phyloP scores from a whole-genome alignment of 306 rosid genomes.

The Psophocarpus tetragonolobus region DNA sequence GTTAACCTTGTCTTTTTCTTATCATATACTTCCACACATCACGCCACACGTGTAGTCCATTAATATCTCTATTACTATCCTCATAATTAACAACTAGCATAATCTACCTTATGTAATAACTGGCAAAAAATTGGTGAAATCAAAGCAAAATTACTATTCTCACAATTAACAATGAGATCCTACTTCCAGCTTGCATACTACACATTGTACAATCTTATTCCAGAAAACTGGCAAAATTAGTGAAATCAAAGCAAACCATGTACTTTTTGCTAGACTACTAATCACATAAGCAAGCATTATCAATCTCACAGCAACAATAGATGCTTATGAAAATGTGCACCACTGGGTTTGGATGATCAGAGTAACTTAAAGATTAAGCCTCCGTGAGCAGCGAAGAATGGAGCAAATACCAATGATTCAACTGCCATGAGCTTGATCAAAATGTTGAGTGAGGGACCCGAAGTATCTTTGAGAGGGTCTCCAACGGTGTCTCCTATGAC shows the following conservation, averaged over 20 bases:
- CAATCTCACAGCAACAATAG: neutral
- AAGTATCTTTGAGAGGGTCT: conserved; percentile 68
- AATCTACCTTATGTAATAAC: neutral
- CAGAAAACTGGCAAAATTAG: neutral
- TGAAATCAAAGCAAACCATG: neutral
- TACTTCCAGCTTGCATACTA: neutral
- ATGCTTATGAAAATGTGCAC: neutral
- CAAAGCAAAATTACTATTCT: neutral
- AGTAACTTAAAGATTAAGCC: conserved; percentile 61
- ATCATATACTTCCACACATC: neutral
- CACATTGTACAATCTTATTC: conserved; percentile 7
- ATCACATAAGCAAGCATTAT: neutral
- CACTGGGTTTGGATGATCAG: conserved; percentile 18
- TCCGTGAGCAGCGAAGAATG: conserved; percentile 69
- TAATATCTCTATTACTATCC: neutral
- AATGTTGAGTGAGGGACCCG: conserved; percentile 71
- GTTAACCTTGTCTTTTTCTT: neutral
- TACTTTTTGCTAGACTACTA: neutral
- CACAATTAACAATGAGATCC: conserved; percentile 4
- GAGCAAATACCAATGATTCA: conserved; percentile 70
- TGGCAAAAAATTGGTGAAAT: neutral
- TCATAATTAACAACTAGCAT: neutral
- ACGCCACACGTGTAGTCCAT: neutral
- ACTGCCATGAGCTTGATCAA: conserved; percentile 70
- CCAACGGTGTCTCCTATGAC: conserved; percentile 64